Base-by-base conservation (phyloP, 2,329 filamentous ascomycete species). In the Penicillium sumatraense region DNA sequence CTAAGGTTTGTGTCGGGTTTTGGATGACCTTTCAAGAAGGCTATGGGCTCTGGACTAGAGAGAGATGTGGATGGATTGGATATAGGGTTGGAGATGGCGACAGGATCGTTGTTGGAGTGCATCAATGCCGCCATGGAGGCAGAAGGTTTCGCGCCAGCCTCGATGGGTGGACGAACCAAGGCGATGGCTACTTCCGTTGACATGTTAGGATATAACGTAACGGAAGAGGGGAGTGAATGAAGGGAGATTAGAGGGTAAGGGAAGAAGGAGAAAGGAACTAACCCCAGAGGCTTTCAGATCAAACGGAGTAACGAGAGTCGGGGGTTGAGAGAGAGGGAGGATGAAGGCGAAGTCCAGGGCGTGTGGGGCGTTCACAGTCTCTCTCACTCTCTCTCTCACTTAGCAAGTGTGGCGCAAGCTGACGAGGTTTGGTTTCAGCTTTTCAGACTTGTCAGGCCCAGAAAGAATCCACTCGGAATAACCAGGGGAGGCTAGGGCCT, bases 371-470 rank as follows among this genome's bases (percentile, higher is more conserved):
- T 63, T 62, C 52, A 53, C 68, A 40, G 8, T 10, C 31, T 10
- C 31, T 7, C 36, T 40, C 36, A 23, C 21, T 42, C 14, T n/a
- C 20, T 16, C 33, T n/a, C 18, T 70, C 64, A 72, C 70, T 68
- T 69, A 64, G 66, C 66, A 66, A 75, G 72, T 76, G 74, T 77
- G 74, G 74, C 74, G 74, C 74, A 77, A 77, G 74, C 73, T 76
- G 73, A 75, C 65, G 65, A 68, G 61, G 53, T 51, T 51, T 51
- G 53, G 61, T 65, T 71, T 75, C 72, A 74, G 72, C 71, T 72
- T 70, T 63, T 46, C 18, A 57, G 60, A 55, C 53, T 62, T 62
- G 59, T 62, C 53, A 62, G 58, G 56, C 47, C 49, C 26, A 26
- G 44, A 51, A 53, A 54, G 52, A 56, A 59, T 62, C 62, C 62